A percentile compares a stretch with the other conserved stretches of the same genome.
phyloP scores from a whole-genome alignment of 2,329 filamentous ascomycete species.

The Alternaria gaisen region DNA sequence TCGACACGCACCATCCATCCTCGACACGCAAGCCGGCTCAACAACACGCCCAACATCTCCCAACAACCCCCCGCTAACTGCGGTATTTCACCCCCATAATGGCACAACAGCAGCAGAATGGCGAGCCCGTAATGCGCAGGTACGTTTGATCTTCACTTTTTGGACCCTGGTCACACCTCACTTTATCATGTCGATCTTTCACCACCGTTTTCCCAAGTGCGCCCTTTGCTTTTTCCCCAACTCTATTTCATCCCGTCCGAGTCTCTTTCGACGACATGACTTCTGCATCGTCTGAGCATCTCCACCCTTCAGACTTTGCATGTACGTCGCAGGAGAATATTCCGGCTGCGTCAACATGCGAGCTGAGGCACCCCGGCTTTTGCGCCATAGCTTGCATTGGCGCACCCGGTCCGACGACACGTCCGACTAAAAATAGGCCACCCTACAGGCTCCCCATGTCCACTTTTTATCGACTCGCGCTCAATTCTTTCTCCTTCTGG shows the following conservation, averaged over 20 bases:
- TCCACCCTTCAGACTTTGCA: not conserved
- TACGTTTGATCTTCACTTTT: slow-evolving; percentile 52
- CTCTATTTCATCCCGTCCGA: not conserved
- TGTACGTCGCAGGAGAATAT: not conserved
- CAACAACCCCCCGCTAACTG: slow-evolving; percentile 1
- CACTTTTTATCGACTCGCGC: slow-evolving; percentile 45
- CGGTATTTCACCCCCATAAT: slow-evolving; percentile 32
- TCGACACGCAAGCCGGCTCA: no score
- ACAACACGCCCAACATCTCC: not conserved
- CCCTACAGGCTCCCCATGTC: slow-evolving; percentile 44
- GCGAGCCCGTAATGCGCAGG: slow-evolving; percentile 71
- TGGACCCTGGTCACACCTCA: slow-evolving; percentile 11
- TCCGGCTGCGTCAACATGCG: slow-evolving; percentile 17
- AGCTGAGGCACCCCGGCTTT: slow-evolving; percentile 36
- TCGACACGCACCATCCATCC: not conserved
- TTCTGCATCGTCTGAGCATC: not conserved
- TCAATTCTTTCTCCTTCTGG: slow-evolving; percentile 28
- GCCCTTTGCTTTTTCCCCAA: not conserved
- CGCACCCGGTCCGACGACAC: slow-evolving; percentile 47
- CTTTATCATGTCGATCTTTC: slow-evolving; percentile 2
- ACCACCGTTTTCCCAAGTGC: not conserved
- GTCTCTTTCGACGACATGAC: not conserved
- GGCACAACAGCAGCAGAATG: slow-evolving; percentile 50
- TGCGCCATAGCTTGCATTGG: slow-evolving; percentile 51
- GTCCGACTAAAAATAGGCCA: slow-evolving; percentile 49